Evolutionary conservation across 805 yeast genomes (phyloP), one percentile per base, ranked within the genome.

Genomic region (Pichia thaimueangensis): DNA sequence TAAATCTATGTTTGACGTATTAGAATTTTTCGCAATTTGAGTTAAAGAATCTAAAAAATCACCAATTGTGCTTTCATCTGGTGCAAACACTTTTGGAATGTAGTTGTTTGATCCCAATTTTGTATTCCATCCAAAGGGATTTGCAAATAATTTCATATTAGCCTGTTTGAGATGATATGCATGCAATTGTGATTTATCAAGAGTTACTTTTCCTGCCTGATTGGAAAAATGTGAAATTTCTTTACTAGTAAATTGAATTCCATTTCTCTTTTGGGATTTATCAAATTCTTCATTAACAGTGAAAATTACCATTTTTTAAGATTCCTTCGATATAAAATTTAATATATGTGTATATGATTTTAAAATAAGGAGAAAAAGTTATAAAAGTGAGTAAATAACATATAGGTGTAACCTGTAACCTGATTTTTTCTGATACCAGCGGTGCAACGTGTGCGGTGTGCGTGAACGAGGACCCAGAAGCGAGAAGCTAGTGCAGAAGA

Each of bases 61-160:
- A 5, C 30, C 37, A 9, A 43, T 33, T 12, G 42, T 40, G 13
- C 44, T 39, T 30, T 41, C 39, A 24, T 37, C 17, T 4, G 29
- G n/a, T 21, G 28, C 30, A 36, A 37, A 47, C 2, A 23, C 29
- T 24, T 41, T 38, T 3, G 50, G 47, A 6, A 19, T 47, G 20
- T 47, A 47, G 3, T 25, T 22, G 3, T 22, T 30, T 17, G 23
- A 35, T 6, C 50, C 50, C 13, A 30, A 15, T 15, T 35, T 19
- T 10, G 46, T 45, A 25, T 47, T 47, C 35, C 38, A 25, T 30
- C 35, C 41, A 36, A 15, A 41, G n/a, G 45, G 45, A 21, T 30
- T 24, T 2, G 30, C 3, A 8, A 22, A 35, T 6, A 5, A 17
- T 3, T 17, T 32, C 6, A 13, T 27, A 20, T 20, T 40, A n/a